These are phyloP conservation scores for Sporormia fimetaria DNA, from an alignment of 495 filamentous ascomycete genomes.

Conservation along the genomic window DNA sequence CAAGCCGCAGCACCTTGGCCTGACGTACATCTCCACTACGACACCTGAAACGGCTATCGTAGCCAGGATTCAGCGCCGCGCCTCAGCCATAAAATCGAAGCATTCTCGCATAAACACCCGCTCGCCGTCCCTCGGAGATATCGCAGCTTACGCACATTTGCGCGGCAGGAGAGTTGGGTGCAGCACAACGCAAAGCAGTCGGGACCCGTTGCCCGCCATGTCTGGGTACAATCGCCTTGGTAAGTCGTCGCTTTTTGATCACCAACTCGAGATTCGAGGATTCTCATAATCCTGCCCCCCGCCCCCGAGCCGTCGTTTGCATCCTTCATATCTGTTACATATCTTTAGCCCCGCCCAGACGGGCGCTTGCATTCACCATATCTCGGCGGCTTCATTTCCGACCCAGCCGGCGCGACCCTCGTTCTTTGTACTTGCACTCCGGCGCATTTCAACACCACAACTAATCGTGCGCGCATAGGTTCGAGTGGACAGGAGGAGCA, in stretches of 20 bases:
- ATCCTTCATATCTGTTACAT: too few relatives aligned
- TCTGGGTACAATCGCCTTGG: constrained; percentile 22
- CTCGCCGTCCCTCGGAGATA: constrained; percentile 4
- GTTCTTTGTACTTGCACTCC: constrained; percentile 10
- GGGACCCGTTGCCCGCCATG: constrained; percentile 2
- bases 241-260: constrained; percentile 11
- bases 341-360: too few relatives aligned
- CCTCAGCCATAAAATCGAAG: constrained; percentile 7
- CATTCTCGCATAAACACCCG: constrained; percentile 1
- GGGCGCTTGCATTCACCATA: too few relatives aligned
- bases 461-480: constrained; percentile 8
- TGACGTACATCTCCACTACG: too few relatives aligned
- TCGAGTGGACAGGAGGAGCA: constrained; percentile 15
- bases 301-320: background rate
- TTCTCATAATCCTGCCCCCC: constrained; percentile 12
- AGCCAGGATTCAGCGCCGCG: constrained; percentile 11
- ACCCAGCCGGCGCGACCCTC: constrained; percentile 1
- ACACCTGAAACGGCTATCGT: constrained; percentile 16
- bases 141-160: background rate
- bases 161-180: constrained; percentile 2
- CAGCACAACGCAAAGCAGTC: constrained; percentile 10
- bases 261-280: background rate
- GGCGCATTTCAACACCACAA: constrained; percentile 1
- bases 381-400: background rate
- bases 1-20: too few relatives aligned